Evolutionary conservation across 306 rosid genomes (phyloP).

Genomic region (Citrullus colocynthis): DNA sequence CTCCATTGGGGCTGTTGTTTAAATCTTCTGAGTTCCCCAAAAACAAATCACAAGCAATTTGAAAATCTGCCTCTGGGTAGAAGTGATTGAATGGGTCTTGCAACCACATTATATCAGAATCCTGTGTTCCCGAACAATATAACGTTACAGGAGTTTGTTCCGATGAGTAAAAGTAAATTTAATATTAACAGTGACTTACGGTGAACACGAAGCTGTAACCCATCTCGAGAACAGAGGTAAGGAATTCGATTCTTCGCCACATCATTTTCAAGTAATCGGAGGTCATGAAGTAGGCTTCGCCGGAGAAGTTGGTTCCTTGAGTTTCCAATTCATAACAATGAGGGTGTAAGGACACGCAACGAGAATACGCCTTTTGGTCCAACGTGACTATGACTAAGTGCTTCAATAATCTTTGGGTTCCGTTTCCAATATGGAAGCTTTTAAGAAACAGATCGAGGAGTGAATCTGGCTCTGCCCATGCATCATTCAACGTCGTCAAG

Average conservation of each 20-base stretch:
- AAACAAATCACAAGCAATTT: slow-evolving; percentile 59
- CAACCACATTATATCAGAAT: slow-evolving; percentile 81
- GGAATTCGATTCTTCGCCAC: slow-evolving; percentile 69
- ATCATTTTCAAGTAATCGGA: slow-evolving; percentile 56
- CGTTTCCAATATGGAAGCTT: slow-evolving; percentile 54
- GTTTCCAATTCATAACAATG: slow-evolving; percentile 44
- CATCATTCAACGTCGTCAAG: slow-evolving; percentile 64
- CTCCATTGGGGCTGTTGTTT: slow-evolving; percentile 52
- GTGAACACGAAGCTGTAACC: slow-evolving; percentile 82
- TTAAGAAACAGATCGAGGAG: slow-evolving; percentile 61
- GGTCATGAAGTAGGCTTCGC: slow-evolving; percentile 63
- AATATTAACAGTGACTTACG: slow-evolving; percentile 16
- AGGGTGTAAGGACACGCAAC: slow-evolving; percentile 50
- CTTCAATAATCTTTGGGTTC: slow-evolving; percentile 37
- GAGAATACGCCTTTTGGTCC: slow-evolving; percentile 57
- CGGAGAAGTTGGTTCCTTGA: slow-evolving; percentile 35
- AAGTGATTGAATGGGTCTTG: slow-evolving; percentile 53
- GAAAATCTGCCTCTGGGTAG: slow-evolving; percentile 50
- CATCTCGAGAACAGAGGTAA: slow-evolving; percentile 38
- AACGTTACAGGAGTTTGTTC: too few species aligned
- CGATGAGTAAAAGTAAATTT: too few species aligned
- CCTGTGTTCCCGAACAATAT: slow-evolving; percentile 19
- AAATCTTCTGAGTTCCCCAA: slow-evolving; percentile 27
- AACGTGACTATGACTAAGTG: slow-evolving; percentile 55
- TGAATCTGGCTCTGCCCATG: slow-evolving; percentile 77